Evolutionary conservation across 2,329 filamentous ascomycete genomes (phyloP).

Genomic region (Pseudogymnoascus sp.): DNA sequence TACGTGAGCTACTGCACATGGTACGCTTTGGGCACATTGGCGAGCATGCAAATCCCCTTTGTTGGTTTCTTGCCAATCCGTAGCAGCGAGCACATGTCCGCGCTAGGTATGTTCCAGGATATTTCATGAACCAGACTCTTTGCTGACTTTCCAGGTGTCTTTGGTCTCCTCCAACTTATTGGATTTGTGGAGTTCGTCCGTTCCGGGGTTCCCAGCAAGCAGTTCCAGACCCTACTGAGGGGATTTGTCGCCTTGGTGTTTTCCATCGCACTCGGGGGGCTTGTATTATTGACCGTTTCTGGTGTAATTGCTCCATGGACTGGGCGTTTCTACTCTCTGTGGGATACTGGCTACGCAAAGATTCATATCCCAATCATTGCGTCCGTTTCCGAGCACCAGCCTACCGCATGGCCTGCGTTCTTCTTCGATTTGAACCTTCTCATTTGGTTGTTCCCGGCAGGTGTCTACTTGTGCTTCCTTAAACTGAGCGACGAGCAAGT

Average conservation of each 20-base stretch:
- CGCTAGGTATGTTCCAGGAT: slow-evolving; percentile 56
- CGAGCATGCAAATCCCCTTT: slow-evolving; percentile 98
- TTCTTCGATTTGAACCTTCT: slow-evolving; percentile 98
- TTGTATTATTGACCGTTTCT: slow-evolving; percentile 80
- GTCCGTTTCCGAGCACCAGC: slow-evolving; percentile 98
- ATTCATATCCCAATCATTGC: slow-evolving; percentile 99
- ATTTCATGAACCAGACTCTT: neutral
- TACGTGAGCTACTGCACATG: slow-evolving; percentile 98
- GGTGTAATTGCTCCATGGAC: slow-evolving; percentile 96
- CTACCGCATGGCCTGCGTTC: slow-evolving; percentile 96
- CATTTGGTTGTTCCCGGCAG: slow-evolving; percentile 98
- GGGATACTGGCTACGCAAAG: slow-evolving; percentile 98
- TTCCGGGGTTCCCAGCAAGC: slow-evolving; percentile 77
- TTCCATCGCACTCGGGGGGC: slow-evolving; percentile 58
- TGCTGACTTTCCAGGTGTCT: slow-evolving; percentile 57
- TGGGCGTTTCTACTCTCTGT: slow-evolving; percentile 97
- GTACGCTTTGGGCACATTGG: slow-evolving; percentile 92
- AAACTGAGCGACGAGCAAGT: slow-evolving; percentile 92
- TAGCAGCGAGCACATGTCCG: slow-evolving; percentile 97
- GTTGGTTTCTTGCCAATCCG: slow-evolving; percentile 94
- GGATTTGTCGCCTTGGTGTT: slow-evolving; percentile 68
- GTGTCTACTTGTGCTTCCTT: slow-evolving; percentile 97
- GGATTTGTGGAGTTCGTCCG: slow-evolving; percentile 87
- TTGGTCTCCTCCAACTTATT: slow-evolving; percentile 88
- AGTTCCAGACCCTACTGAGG: slow-evolving; percentile 85